Conservation (phyloP, 352 stramenopile species). For the Phytophthora pisi region DNA sequence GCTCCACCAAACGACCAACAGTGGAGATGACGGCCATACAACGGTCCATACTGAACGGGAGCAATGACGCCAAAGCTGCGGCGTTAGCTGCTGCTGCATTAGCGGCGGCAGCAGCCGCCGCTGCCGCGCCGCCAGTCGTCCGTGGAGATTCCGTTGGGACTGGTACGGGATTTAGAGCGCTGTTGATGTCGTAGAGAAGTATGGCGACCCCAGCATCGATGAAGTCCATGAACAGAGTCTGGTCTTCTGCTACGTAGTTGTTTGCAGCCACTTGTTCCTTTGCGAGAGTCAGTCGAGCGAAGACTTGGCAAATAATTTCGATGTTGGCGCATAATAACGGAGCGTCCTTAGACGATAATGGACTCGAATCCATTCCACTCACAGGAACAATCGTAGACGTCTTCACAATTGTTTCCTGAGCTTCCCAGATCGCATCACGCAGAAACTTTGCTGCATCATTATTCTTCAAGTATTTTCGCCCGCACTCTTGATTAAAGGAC, state of each 20-base stretch:
- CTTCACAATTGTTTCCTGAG: conserved; percentile 25
- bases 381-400: conserved; percentile 19
- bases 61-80: conserved; percentile 24
- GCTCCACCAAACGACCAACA: conserved; percentile 58
- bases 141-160: conserved; percentile 17
- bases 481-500: conserved; percentile 18
- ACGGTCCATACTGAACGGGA: conserved; percentile 41
- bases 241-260: background rate
- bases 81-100: conserved; percentile 32
- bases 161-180: conserved; percentile 19
- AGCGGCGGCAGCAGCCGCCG: conserved; percentile 26
- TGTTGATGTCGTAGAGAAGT: conserved; percentile 46
- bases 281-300: conserved; percentile 46
- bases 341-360: conserved; percentile 38
- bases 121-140: conserved; percentile 13
- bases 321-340: conserved; percentile 38
- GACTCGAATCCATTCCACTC: conserved; percentile 32
- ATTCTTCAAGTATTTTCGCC: conserved; percentile 17
- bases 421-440: conserved; percentile 27
- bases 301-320: conserved; percentile 38
- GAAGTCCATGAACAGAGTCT: conserved; percentile 19
- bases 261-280: conserved; percentile 21
- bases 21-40: conserved; percentile 45
- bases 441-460: conserved; percentile 16
- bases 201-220: conserved; percentile 48